These are phyloP conservation scores for Astrothelium subdiscretum DNA, from an alignment of 495 filamentous ascomycete species.

Conservation along the genomic window DNA sequence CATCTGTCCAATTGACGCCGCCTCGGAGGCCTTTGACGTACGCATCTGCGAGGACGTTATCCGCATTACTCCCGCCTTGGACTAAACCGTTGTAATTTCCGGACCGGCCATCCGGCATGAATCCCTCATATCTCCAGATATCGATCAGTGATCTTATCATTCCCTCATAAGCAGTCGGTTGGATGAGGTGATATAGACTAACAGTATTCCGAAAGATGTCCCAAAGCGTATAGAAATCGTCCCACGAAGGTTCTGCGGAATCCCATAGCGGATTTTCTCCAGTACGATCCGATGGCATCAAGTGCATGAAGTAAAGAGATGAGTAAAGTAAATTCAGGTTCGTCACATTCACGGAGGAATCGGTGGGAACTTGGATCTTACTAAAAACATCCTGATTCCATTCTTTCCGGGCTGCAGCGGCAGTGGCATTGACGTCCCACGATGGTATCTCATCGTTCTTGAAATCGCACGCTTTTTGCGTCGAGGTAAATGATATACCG, in stretches of 20 bases:
- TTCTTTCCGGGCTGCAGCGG: conserved; percentile 15
- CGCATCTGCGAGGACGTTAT: conserved; percentile 30
- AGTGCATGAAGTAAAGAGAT: conserved; percentile 24
- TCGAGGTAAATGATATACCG: conserved; percentile 26
- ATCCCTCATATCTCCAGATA: conserved; percentile 27
- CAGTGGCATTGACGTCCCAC: conserved; percentile 22
- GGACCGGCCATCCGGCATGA: conserved; percentile 24
- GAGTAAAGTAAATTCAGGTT: conserved; percentile 25
- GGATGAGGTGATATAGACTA: conserved; percentile 23
- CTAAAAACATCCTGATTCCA: conserved; percentile 29
- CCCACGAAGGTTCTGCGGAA: conserved; percentile 24
- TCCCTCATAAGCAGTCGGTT: conserved; percentile 19
- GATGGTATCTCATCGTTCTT: conserved; percentile 22
- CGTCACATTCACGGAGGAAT: conserved; percentile 18
- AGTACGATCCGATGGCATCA: conserved; percentile 25
- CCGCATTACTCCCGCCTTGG: conserved; percentile 29
- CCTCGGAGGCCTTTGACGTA: conserved; percentile 27
- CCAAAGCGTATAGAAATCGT: conserved; percentile 30
- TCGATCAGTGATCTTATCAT: conserved; percentile 26
- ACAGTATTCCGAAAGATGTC: conserved; percentile 26
- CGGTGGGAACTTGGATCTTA: conserved; percentile 21
- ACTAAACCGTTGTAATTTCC: conserved; percentile 28
- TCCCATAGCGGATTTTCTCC: conserved; percentile 29
- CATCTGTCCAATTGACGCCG: conserved; percentile 27
- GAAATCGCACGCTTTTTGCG: conserved; percentile 26